Evolutionary conservation across 208 protist genomes (phyloP), one percentile per base, ranked within the genome.

Genomic region (Novymonas esmeraldas): DNA sequence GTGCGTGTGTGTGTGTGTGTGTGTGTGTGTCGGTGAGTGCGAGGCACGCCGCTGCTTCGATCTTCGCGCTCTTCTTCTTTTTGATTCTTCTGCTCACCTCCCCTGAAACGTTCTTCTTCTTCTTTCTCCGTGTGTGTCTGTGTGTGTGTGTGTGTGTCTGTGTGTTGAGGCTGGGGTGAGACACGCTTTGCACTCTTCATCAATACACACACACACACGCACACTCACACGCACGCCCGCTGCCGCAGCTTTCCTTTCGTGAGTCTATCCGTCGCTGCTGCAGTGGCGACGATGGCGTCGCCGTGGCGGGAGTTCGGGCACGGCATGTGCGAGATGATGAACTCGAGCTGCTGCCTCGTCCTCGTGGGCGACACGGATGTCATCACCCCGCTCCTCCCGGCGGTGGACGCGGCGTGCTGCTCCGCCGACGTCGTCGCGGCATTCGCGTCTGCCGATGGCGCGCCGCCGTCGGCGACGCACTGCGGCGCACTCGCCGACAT

Each of bases 261-360:
- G n/a, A 39, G 6, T 36, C 29, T 55, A 34, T 22, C n/a, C 26
- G 36, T 29, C 16, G 11, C 45, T n/a, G 45, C 64, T 11, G 29
- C 52, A n/a, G 29, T 60, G 3, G 41, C 36, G 45, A 50, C n/a
- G n/a, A n/a, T n/a, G n/a, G n/a, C n/a, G 45, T n/a, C 45, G 45
- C 6, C 45, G 46, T 78, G 72, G 72, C 1, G 7, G 28, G 72
- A 70, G 63, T 78, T 64, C 28, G 49, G 39, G 0, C 51, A 38
- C 20, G 64, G 54, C 41, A 65, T 62, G 42, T 67, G 64, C 22
- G 44, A 54, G 3, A 36, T 39, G 24, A 50, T 78, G 6, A 78
- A 78, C 59, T 49, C 42, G 26, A 52, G 49, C 49, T 45, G 60
- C 44, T 70, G 64, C 54, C 20, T 78, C 28, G 31, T 56, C 18